Conservation (phyloP, 148 eudicot species). For the Cornus suecica region DNA sequence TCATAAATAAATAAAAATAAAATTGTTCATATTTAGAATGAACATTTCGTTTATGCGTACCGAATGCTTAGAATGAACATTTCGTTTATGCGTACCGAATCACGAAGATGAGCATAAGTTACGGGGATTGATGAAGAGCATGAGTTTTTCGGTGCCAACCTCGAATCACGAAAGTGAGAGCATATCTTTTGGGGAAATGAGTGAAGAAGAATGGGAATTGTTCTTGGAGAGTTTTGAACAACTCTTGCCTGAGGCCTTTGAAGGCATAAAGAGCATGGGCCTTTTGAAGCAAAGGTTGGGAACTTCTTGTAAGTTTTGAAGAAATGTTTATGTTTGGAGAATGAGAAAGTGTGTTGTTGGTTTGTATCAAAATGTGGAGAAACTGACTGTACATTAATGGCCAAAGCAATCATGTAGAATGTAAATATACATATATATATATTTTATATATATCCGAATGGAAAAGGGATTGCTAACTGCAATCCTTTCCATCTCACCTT, state of each 20-base stretch:
- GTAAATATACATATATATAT: slow-evolving; percentile 11
- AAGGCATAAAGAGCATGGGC: slow-evolving; percentile 52
- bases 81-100: too few relatives aligned
- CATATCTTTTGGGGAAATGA: slow-evolving; percentile 55
- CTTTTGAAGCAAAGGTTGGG: slow-evolving; percentile 58
- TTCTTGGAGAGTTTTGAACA: slow-evolving; percentile 62
- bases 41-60: too few relatives aligned
- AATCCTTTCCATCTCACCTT: slow-evolving; percentile 31
- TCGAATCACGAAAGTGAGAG: slow-evolving; percentile 44
- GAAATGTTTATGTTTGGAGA: not conserved
- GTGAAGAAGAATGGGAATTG: slow-evolving; percentile 55
- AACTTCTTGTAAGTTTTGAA: slow-evolving; percentile 57
- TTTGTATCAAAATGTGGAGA: not conserved
- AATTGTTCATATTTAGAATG: too few relatives aligned
- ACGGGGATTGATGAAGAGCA: slow-evolving; percentile 40
- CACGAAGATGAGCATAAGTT: slow-evolving; percentile 23
- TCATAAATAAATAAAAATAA: too few relatives aligned
- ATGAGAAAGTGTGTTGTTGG: not conserved
- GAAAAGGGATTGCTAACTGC: slow-evolving; percentile 36
- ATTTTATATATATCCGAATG: slow-evolving; percentile 2
- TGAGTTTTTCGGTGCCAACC: slow-evolving; percentile 46
- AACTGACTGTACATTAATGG: not conserved
- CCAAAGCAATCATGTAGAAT: not conserved
- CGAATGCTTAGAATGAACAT: too few relatives aligned
- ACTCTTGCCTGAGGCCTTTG: slow-evolving; percentile 65